These are phyloP conservation scores for Hygrophila difformis DNA, from an alignment of 257 asterid genomes.

Conservation along the genomic window DNA sequence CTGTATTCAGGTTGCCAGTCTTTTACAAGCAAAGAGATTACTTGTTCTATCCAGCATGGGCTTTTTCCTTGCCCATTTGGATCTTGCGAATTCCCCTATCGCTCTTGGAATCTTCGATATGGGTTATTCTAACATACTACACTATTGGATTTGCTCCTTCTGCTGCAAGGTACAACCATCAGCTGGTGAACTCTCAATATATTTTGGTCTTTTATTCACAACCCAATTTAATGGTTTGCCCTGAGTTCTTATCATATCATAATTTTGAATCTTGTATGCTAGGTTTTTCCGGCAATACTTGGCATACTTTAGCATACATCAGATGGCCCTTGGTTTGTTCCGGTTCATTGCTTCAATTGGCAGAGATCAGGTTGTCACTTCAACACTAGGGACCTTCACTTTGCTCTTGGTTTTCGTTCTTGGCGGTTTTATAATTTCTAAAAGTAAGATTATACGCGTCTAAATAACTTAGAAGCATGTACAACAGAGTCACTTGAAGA, in stretches of 20 bases:
- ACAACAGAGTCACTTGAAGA: neutral
- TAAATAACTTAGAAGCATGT: neutral
- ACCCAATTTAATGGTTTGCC: too few species aligned
- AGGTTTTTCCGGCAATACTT: constrained; percentile 64
- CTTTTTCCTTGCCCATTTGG: constrained; percentile 81
- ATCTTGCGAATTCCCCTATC: constrained; percentile 68
- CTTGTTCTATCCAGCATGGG: constrained; percentile 83
- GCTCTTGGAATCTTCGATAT: constrained; percentile 53
- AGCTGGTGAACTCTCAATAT: constrained; percentile 65
- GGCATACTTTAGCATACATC: constrained; percentile 63
- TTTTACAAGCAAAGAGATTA: constrained; percentile 88
- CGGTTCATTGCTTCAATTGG: constrained; percentile 85
- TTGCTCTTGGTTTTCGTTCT: constrained; percentile 73
- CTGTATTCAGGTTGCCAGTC: constrained; percentile 75
- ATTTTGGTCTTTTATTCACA: neutral
- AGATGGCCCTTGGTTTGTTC: constrained; percentile 84
- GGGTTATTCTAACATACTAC: constrained; percentile 81
- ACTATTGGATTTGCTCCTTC: constrained; percentile 91
- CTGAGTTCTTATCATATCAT: constrained; percentile 3
- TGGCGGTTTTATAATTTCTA: constrained; percentile 84
- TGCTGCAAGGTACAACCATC: too few species aligned
- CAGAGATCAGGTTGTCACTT: constrained; percentile 79
- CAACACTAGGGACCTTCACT: constrained; percentile 84
- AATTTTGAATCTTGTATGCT: constrained; percentile 19
- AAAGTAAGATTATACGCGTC: constrained; percentile 40